Conservation (phyloP, 345 rosid genomes). For the Linum lewisii region DNA sequence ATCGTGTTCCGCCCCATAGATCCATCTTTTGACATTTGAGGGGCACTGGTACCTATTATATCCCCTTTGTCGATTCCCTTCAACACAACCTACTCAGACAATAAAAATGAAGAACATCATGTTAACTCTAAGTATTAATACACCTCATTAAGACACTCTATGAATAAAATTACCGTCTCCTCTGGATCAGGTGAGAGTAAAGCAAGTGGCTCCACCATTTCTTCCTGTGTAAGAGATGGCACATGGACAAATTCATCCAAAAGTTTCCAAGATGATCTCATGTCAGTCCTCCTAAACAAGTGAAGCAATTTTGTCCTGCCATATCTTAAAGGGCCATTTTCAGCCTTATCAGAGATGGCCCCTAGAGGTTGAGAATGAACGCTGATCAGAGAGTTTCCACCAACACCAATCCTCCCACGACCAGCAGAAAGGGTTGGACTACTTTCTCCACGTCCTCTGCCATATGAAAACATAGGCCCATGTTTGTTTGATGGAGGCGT, state of each 20-base stretch:
- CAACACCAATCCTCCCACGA: constrained; percentile 49
- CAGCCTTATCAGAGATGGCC: constrained; percentile 39
- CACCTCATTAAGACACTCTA: constrained; percentile 11
- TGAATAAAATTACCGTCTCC: constrained; percentile 52
- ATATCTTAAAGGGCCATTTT: constrained; percentile 53
- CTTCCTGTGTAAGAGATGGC: constrained; percentile 66
- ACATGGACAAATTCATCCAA: constrained; percentile 51
- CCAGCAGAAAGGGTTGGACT: constrained; percentile 45
- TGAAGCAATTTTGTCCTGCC: constrained; percentile 73
- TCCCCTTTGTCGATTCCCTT: constrained; percentile 83
- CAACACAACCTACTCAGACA: constrained; percentile 45
- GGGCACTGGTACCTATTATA: constrained; percentile 68
- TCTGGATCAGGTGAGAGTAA: constrained; percentile 60
- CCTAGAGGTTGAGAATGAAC: constrained; percentile 38
- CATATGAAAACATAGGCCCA: constrained; percentile 41
- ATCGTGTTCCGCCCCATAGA: constrained; percentile 34
- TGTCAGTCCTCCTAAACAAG: constrained; percentile 56
- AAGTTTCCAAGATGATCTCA: constrained; percentile 28
- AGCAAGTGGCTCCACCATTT: constrained; percentile 67
- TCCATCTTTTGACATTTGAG: constrained; percentile 66
- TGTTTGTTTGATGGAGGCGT: constrained; percentile 57
- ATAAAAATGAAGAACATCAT: constrained; percentile 7
- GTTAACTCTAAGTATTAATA: constrained; percentile 13
- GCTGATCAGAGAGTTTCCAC: constrained; percentile 37
- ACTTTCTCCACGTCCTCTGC: constrained; percentile 66